These are phyloP conservation scores for Trichoderma afroharzianum DNA, from an alignment of 2,329 filamentous ascomycete species.

Conservation along the genomic window DNA sequence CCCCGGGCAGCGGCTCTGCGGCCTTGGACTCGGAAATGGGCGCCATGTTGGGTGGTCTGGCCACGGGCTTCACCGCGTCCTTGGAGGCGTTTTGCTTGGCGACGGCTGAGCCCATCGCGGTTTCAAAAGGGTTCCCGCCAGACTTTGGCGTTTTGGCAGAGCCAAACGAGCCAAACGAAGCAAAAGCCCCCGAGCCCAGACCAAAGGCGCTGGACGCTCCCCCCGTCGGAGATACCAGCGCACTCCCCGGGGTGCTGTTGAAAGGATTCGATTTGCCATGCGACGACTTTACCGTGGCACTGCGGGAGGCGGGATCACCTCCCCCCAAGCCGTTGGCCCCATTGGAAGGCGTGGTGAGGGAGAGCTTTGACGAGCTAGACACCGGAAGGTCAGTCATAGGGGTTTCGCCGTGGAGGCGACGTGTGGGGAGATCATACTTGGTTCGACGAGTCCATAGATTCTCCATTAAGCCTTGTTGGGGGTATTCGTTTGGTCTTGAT, in stretches of 20 bases:
- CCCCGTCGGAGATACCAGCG: constrained; percentile 40
- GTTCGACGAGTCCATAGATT: constrained; percentile 77
- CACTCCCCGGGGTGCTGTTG: constrained; percentile 66
- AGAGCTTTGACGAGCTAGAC: constrained; percentile 79
- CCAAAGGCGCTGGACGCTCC: constrained; percentile 86
- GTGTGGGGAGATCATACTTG: constrained; percentile 56
- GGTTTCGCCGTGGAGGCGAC: neutral
- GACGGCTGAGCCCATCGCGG: constrained; percentile 52
- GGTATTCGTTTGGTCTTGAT: constrained; percentile 14
- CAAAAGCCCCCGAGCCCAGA: constrained; percentile 90
- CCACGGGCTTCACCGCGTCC: constrained; percentile 30
- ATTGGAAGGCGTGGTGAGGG: constrained; percentile 70
- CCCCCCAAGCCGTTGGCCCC: constrained; percentile 47
- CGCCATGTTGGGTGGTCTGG: constrained; percentile 37
- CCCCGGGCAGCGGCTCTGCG: constrained; percentile 33
- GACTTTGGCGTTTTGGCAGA: constrained; percentile 85
- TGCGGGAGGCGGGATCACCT: constrained; percentile 58
- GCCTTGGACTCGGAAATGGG: constrained; percentile 43
- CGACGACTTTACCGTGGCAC: constrained; percentile 67
- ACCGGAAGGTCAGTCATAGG: constrained; percentile 22
- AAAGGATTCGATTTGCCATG: constrained; percentile 78
- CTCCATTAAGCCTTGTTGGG: constrained; percentile 50
- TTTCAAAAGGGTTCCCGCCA: constrained; percentile 74
- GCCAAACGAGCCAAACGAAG: constrained; percentile 62
- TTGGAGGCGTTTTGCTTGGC: constrained; percentile 32